Conservation (phyloP, 129 eudicot species). For the Logfia minima region DNA sequence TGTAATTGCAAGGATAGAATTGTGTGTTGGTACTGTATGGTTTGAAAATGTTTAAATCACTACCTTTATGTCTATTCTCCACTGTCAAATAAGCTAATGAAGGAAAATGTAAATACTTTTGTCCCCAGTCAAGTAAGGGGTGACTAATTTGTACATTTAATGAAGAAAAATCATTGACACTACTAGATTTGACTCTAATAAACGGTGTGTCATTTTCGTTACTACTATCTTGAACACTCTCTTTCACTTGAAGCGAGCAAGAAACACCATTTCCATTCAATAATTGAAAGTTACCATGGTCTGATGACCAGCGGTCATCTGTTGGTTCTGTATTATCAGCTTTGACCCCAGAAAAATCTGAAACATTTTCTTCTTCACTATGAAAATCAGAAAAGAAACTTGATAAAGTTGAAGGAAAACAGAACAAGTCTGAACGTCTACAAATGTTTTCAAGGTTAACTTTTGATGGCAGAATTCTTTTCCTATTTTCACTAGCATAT, state of each 20-base stretch:
- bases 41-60: constrained; percentile 43
- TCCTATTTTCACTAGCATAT: constrained; percentile 28
- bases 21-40: constrained; percentile 75
- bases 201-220: constrained; percentile 38
- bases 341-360: constrained; percentile 35
- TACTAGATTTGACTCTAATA: constrained; percentile 37
- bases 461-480: constrained; percentile 21
- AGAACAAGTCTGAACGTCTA: constrained; percentile 48
- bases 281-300: constrained; percentile 43
- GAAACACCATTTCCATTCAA: constrained; percentile 47
- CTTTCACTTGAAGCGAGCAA: constrained; percentile 58
- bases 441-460: constrained; percentile 48
- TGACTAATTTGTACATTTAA: constrained; percentile 63
- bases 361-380: constrained; percentile 23
- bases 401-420: constrained; percentile 74
- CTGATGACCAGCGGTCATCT: constrained; percentile 45
- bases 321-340: constrained; percentile 32
- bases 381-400: constrained; percentile 42
- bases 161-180: constrained; percentile 47
- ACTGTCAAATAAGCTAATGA: constrained; percentile 58
- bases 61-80: constrained; percentile 50
- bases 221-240: constrained; percentile 20
- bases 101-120: constrained; percentile 58
- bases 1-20: constrained; percentile 74
- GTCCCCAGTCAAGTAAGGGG: constrained; percentile 72